phyloP scores from a whole-genome alignment of 1,284 basidiomycete genomes.

The Sporisorium exsertum region DNA sequence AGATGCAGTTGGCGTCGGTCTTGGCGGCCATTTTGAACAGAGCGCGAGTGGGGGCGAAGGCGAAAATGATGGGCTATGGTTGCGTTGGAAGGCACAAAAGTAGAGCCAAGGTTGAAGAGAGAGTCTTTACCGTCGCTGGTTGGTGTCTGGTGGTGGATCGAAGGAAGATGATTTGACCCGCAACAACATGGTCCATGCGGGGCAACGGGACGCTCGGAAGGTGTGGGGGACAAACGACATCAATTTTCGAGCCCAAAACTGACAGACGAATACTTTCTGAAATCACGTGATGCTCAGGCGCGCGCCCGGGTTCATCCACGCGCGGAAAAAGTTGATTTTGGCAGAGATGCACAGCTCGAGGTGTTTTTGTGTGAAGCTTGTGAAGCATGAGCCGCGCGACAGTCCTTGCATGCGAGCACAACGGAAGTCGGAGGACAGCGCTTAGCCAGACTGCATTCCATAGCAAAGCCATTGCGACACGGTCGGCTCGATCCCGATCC shows the following conservation, averaged over 20 bases:
- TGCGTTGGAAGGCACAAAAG: not conserved
- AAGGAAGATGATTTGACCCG: not conserved
- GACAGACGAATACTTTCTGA: too few species aligned
- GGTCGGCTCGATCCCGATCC: slow-evolving; percentile 1
- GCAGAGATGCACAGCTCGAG: slow-evolving; percentile 13
- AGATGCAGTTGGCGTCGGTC: slow-evolving; percentile 68
- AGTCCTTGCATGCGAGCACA: not conserved
- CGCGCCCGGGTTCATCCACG: not conserved
- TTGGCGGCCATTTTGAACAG: slow-evolving; percentile 59
- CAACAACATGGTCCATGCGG: slow-evolving; percentile 23
- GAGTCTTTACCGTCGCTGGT: not conserved
- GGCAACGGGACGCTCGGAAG: not conserved
- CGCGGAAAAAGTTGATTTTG: slow-evolving; percentile 11
- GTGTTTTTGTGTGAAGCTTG: slow-evolving; percentile 1
- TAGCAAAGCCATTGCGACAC: not conserved
- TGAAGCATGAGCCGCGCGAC: not conserved
- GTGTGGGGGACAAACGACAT: slow-evolving; percentile 43
- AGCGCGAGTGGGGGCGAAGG: slow-evolving; percentile 46
- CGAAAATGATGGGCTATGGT: slow-evolving; percentile 49
- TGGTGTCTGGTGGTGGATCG: not conserved
- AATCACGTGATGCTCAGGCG: slow-evolving; percentile 38
- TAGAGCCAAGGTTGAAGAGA: too few species aligned
- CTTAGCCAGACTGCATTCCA: not conserved
- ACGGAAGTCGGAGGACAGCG: not conserved
- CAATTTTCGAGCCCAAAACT: slow-evolving; percentile 12